Conservation (phyloP, 345 rosid genomes). For the Melaleuca quinquenervia region DNA sequence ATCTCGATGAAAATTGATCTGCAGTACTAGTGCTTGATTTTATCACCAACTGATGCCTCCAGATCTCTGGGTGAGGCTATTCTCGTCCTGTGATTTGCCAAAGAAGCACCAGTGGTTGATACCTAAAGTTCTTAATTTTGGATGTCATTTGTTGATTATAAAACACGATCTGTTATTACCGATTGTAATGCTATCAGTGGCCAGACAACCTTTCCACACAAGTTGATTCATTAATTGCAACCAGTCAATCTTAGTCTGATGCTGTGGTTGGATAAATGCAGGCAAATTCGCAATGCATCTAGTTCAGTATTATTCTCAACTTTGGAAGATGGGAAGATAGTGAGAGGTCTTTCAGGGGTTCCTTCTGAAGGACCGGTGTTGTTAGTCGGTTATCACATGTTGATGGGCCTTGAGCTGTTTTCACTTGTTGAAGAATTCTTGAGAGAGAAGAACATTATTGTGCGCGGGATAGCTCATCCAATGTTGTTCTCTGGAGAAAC, state of each 20-base stretch:
- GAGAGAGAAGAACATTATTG: slow-evolving; percentile 49
- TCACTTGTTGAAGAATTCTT: slow-evolving; percentile 49
- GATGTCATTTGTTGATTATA: background rate
- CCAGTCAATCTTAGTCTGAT: background rate
- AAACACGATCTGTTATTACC: background rate
- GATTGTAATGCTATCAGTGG: background rate
- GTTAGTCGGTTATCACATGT: slow-evolving; percentile 73
- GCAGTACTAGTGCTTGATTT: too few relatives aligned
- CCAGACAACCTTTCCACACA: background rate
- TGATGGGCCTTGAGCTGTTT: slow-evolving; percentile 58
- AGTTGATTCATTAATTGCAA: background rate
- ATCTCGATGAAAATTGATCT: too few relatives aligned
- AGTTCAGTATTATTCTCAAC: slow-evolving; percentile 60
- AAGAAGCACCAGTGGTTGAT: background rate
- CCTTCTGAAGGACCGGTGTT: slow-evolving; percentile 82
- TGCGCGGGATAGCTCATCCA: slow-evolving; percentile 81
- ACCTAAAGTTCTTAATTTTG: background rate
- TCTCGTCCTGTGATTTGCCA: background rate
- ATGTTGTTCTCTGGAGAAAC: slow-evolving; percentile 14
- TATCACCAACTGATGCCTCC: background rate
- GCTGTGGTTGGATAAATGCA: background rate
- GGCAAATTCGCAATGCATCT: slow-evolving; percentile 8
- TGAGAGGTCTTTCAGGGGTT: slow-evolving; percentile 77
- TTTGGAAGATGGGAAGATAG: slow-evolving; percentile 67
- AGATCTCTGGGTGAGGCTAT: background rate